Base-by-base conservation (phyloP, 768 basidiomycete genomes). In the Fomitopsis pulvina region DNA sequence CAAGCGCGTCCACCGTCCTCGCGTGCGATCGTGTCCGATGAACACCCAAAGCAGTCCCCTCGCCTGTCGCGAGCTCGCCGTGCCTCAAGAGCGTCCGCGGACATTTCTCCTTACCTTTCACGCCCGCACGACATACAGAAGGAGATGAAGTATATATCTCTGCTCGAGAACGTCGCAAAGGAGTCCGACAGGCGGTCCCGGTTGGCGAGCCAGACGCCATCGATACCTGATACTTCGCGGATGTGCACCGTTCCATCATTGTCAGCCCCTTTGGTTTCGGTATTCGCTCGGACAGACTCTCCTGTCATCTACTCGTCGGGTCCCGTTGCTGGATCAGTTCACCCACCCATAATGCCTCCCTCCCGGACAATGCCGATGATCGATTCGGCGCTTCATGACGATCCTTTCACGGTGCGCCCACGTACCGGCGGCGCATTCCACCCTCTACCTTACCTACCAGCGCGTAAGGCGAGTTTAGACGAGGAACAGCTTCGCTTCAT, bases 131-230 rank as follows among this genome's bases (percentile, higher is more conserved):
- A 78, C 53, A 67, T 79, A 9, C 75, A 80, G 12, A 85, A 81
- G 61, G 78, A 75, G 50, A 63, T 87, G 64, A 80, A 80, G 63
- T 87, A 83, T 56, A 71, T 85, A 22, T 85, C 85, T 2, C 69
- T 89, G 52, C 68, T 87, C 10, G 85, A 89, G 61, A 71, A 78
- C 12, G 80, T 88, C 29, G 85, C 81, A 0, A 79, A 83, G 57
- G 86, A 90, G 62, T 86, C 87, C 4, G 82, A 81, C 5, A 73
- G 76, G 52, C 74, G 82, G 72, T 74, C 78, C 45, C 41, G 14
- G 25, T 26, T 20, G 18, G 29, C 51, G 3, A 18, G 18, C 14
- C 24, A 40, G 14, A 22, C 21, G 3, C 38, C 47, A 5, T 26
- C 47, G 10, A n/a, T 22, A 10, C 30, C 29, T 3, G 22, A 44